Evolutionary conservation across 2,329 filamentous ascomycete species (phyloP).

Genomic region (Trichoderma pleuroti): DNA sequence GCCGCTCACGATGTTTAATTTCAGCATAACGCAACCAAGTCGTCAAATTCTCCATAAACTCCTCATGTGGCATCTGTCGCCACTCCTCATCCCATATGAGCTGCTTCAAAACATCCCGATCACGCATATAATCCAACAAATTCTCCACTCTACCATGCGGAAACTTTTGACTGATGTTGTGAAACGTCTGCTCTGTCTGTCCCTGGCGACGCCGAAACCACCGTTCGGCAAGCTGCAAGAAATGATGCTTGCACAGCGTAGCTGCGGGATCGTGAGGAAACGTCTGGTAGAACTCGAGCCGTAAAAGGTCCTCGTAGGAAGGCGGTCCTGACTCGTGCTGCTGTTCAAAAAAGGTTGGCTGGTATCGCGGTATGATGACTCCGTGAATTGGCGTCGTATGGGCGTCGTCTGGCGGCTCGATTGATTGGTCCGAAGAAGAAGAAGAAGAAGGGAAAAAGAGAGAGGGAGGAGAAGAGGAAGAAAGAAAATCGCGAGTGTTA

Average conservation of each 20-base stretch:
- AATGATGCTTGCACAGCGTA: conserved; percentile 7
- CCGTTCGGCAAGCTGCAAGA: neutral
- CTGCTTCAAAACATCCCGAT: neutral
- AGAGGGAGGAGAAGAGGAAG: neutral
- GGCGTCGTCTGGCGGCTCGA: neutral
- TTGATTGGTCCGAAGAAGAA: neutral
- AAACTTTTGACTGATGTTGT: neutral
- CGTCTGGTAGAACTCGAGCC: conserved; percentile 16
- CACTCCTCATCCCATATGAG: neutral
- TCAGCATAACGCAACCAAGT: neutral
- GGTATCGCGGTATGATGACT: neutral
- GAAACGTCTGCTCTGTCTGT: neutral
- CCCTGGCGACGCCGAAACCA: neutral
- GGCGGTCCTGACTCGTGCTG: neutral
- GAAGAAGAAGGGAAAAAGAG: neutral
- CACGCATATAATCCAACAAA: neutral
- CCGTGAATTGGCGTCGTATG: neutral
- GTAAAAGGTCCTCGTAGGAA: neutral
- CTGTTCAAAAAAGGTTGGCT: neutral
- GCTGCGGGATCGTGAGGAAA: conserved; percentile 12
- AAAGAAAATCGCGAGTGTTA: neutral
- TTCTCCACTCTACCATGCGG: neutral
- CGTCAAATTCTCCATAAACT: neutral
- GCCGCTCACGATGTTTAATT: no score
- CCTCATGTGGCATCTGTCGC: neutral